Percentiles rank a stretch among this genome's conserved stretches.
Conservation (phyloP, 345 rosid genomes). For the Fremontodendron californicum region DNA sequence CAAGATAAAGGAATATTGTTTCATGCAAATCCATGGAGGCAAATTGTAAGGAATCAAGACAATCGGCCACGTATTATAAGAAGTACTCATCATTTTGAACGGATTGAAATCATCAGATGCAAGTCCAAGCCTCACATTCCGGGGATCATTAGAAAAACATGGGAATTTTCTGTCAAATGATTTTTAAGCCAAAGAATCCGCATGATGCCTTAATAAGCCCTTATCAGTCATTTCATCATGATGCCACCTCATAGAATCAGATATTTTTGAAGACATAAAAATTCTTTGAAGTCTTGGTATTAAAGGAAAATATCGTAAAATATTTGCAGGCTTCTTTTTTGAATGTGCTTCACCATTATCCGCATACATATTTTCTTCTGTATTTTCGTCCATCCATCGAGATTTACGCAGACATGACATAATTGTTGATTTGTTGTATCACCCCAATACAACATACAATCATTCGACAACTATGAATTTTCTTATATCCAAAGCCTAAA, state of each 20-base stretch:
- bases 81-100: neutral
- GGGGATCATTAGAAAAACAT: neutral
- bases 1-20: neutral
- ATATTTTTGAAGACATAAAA: neutral
- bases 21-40: neutral
- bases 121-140: neutral
- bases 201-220: neutral
- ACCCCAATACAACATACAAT: neutral
- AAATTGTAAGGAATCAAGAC: neutral
- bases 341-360: neutral
- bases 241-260: neutral
- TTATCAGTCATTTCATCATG: neutral
- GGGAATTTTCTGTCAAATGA: no score
- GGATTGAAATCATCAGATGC: neutral
- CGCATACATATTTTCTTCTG: neutral
- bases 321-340: neutral
- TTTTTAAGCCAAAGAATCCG: neutral
- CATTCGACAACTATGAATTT: neutral
- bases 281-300: neutral
- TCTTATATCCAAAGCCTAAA: neutral
- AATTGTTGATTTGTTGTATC: neutral
- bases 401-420: neutral
- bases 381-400: neutral
- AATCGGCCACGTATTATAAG: neutral
- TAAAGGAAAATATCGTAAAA: neutral